Evolutionary conservation across 2,329 filamentous ascomycete species (phyloP), one percentile per base, ranked within the genome.

Genomic region (Colletotrichum sojae): DNA sequence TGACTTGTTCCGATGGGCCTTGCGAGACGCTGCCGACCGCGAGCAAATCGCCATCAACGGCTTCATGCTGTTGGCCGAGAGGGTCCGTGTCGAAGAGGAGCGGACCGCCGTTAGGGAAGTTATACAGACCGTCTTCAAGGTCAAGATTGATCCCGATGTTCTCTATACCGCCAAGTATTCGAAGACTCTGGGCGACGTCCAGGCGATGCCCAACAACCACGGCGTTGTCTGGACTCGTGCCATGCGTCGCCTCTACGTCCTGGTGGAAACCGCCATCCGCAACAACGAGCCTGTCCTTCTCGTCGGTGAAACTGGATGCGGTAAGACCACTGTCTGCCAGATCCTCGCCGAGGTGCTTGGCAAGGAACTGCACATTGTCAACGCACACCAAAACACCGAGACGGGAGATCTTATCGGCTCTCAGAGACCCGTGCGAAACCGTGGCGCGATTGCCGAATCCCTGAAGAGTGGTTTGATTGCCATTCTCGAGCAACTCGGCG

Each of bases 311-410:
- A 99, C 96, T 18, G 96, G 96, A 6, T 98, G 95, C 76, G 96
- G 97, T 70, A 99, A 99, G 83, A 99, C 96, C 0, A 98, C 95
- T 2, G 93, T 99, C 6, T 97, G 94, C 73, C 96, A 99, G 78
- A 88, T 97, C 77, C 87, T 98, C 61, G 94, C 96, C 3, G 92
- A 97, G 75, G 92, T 93, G 4, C 87, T 94, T 71, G 84, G 86
- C 16, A 94, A 92, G 75, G 85, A 93, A 71, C 83, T 99, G 46
- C 91, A 95, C 73, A 96, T 95, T 73, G 92, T 99, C 76, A 99
- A 99, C 77, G 96, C 97, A 3, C 97, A 99, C 80, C 95, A 98
- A 74, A 99, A 99, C 73, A 95, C 96, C 0, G 97, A 99, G 79
- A 98, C 97, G 0, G 95, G 96, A 16, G 96, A 99, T 79, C 85